Evolutionary conservation across 441 rosid species (phyloP), one percentile per base, ranked within the genome.

Genomic region (Mallotus japonicus): DNA sequence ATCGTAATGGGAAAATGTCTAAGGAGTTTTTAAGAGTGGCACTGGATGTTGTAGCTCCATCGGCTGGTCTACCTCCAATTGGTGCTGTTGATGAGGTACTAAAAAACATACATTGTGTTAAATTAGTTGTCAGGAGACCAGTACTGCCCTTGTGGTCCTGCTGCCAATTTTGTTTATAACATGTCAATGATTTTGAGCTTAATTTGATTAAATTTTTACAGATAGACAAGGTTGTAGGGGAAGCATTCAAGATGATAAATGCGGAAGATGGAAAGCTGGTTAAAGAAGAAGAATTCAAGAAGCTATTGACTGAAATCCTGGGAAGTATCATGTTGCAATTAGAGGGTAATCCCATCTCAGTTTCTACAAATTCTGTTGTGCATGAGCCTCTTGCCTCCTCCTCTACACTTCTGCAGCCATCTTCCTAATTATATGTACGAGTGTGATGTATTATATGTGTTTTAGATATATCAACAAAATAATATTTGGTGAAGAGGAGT

Each of bases 231-330:
- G 84, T 90, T 60, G 68, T 87, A 5, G 75, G 24, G 15, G 92
- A 88, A 32, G 92, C 75, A 22, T 66, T 89, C 28, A 85, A 80
- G 81, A 88, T 84, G 93, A 76, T 87, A 78, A 81, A 75, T 12
- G 92, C 84, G 4, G 96, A 93, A 51, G 98, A 93, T 54, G 94
- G 93, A 72, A 91, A 89, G 79, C 50, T 75, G 73, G 86, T 90
- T 73, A 91, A 85, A 79, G 97, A 90, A 62, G 98, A 93, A 0
- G 98, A 93, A 67, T 93, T 93, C 80, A 93, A 88, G 87, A 95
- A 90, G 80, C 13, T 84, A 65, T 17, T 88, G 81, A 78, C 83
- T 0, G 98, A 88, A 82, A 81, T 91, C 67, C 79, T 95, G 76
- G 93, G 95, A 73, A 88, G 91, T 69, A 73, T 91, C 65, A 90